Evolutionary conservation across 2,329 filamentous ascomycete species (phyloP).

Genomic region (Claviceps pusilla): DNA sequence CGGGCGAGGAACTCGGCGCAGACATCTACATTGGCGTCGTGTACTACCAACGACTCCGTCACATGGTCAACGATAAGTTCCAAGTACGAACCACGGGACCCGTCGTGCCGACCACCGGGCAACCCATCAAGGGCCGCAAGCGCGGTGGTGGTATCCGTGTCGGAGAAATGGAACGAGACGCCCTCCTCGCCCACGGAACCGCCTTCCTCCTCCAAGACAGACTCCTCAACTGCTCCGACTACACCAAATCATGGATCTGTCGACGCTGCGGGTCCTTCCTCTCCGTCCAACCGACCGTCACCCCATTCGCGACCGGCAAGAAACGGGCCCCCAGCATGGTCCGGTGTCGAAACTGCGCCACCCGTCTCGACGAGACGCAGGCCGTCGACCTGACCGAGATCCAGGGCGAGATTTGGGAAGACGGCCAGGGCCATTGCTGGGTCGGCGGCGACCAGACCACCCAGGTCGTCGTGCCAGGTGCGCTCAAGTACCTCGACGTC

Average conservation of each 20-base stretch:
- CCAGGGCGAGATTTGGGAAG: slow-evolving; percentile 76
- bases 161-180: slow-evolving; percentile 97
- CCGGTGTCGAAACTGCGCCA: slow-evolving; percentile 66
- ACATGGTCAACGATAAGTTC: slow-evolving; percentile 99
- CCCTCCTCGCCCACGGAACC: slow-evolving; percentile 84
- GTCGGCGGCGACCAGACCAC: slow-evolving; percentile 83
- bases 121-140: slow-evolving; percentile 93
- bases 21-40: slow-evolving; percentile 96
- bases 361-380: slow-evolving; percentile 40
- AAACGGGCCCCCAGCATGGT: slow-evolving; percentile 55
- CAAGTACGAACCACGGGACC: slow-evolving; percentile 94
- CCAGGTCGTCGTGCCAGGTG: slow-evolving; percentile 80
- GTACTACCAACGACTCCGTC: slow-evolving; percentile 92
- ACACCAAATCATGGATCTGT: slow-evolving; percentile 79
- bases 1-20: slow-evolving; percentile 79
- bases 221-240: slow-evolving; percentile 93
- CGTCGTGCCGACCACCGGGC: slow-evolving; percentile 76
- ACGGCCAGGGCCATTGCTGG: slow-evolving; percentile 71
- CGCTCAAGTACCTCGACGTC: slow-evolving; percentile 83
- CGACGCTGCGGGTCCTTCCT: slow-evolving; percentile 80
- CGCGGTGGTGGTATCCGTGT: slow-evolving; percentile 97
- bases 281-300: slow-evolving; percentile 67
- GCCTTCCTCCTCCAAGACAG: slow-evolving; percentile 91
- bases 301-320: slow-evolving; percentile 43
- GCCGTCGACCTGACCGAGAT: slow-evolving; percentile 40